Percentiles rank a stretch among this genome's conserved stretches.
Evolutionary conservation across 192 early-diverging fungal species (phyloP).

Genomic region (Anaeromyces robustus): DNA sequence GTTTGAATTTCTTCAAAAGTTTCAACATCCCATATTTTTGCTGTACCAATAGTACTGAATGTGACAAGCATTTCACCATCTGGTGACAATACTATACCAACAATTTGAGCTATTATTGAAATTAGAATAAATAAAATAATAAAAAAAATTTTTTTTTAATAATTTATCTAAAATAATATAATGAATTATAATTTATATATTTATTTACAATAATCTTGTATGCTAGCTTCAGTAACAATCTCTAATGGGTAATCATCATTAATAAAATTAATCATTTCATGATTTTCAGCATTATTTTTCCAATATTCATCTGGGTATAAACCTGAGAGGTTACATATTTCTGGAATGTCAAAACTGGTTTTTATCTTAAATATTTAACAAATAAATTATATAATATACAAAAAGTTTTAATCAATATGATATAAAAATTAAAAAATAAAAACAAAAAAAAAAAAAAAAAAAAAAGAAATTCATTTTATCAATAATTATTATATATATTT

Average conservation of each 20-base stretch:
- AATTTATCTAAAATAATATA: too few species aligned
- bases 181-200: not conserved
- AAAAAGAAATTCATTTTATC: too few species aligned
- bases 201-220: conserved; percentile 51
- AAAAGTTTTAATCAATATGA: too few species aligned
- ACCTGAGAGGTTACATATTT: conserved; percentile 8
- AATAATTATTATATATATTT: too few species aligned
- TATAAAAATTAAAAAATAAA: too few species aligned
- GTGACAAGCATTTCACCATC: conserved; percentile 77
- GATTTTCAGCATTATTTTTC: conserved; percentile 29
- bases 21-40: conserved; percentile 66
- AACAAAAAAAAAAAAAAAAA: too few species aligned
- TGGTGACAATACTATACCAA: conserved; percentile 65
- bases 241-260: conserved; percentile 54
- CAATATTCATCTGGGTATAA: conserved; percentile 33
- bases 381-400: too few species aligned
- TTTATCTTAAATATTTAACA: not conserved
- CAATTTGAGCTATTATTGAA: not conserved
- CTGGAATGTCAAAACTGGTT: not conserved
- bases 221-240: conserved; percentile 33
- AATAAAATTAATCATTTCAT: conserved; percentile 45
- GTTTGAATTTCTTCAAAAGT: conserved; percentile 52
- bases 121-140: too few species aligned
- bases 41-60: conserved; percentile 62
- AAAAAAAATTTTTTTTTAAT: too few species aligned